Evolutionary conservation across 1,139 yeast genomes (phyloP).

Genomic region (Suhomyces taliae): DNA sequence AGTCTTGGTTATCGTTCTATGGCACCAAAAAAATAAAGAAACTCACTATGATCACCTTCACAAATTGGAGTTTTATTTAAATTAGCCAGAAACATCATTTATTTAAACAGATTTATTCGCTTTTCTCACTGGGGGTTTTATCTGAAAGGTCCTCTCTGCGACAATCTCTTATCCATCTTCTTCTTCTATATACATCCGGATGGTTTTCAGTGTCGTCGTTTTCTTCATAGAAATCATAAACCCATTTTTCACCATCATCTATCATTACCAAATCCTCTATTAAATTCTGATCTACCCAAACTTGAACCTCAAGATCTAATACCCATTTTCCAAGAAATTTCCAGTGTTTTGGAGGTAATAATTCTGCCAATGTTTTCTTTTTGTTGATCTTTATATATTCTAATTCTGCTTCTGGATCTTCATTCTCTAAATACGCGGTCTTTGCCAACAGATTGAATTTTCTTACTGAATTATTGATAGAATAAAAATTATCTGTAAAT

Average conservation of each 20-base stretch:
- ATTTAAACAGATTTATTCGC: neutral
- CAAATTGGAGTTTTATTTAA: too few relatives aligned
- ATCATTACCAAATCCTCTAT: constrained; percentile 55
- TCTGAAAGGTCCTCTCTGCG: constrained; percentile 18
- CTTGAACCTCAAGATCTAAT: constrained; percentile 56
- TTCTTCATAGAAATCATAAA: constrained; percentile 49
- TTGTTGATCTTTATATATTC: constrained; percentile 14
- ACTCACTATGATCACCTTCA: too few relatives aligned
- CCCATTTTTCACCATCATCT: constrained; percentile 77
- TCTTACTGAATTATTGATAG: constrained; percentile 38
- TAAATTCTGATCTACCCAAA: constrained; percentile 56
- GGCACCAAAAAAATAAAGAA: too few relatives aligned
- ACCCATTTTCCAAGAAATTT: constrained; percentile 54
- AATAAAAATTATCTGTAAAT: constrained; percentile 54
- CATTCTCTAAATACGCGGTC: constrained; percentile 9
- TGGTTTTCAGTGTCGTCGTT: constrained; percentile 9
- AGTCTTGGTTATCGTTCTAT: too few relatives aligned
- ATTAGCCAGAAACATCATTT: too few relatives aligned
- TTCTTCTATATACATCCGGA: constrained; percentile 39
- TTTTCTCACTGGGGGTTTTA: neutral
- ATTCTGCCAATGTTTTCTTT: constrained; percentile 28
- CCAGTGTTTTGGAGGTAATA: constrained; percentile 62
- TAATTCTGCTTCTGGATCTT: neutral
- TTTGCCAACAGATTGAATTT: constrained; percentile 13
- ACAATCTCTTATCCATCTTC: constrained; percentile 54